A percentile compares a stretch with the other conserved stretches of the same genome.
These are phyloP conservation scores for Onygenales sp. DNA, from an alignment of 2,329 filamentous ascomycete species.

Conservation along the genomic window DNA sequence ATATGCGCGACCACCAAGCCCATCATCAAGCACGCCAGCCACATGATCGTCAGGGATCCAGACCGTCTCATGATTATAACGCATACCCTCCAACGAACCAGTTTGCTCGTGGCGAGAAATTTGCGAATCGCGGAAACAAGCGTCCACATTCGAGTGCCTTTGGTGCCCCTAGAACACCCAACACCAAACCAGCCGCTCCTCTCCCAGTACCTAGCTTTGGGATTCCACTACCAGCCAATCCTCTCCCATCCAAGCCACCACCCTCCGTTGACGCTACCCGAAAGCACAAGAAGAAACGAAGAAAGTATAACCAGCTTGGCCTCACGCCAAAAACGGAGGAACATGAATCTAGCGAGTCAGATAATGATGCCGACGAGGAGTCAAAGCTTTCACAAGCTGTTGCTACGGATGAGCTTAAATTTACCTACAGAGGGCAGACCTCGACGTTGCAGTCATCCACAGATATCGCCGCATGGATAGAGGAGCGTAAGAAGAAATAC, in stretches of 20 bases:
- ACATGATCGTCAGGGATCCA: slow-evolving; percentile 9
- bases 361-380: slow-evolving; percentile 38
- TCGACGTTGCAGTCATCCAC: slow-evolving; percentile 45
- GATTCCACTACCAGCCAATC: slow-evolving; percentile 33
- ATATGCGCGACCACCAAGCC: slow-evolving; percentile 22
- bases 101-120: slow-evolving; percentile 10
- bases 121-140: slow-evolving; percentile 21
- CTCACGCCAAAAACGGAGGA: slow-evolving; percentile 37
- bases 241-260: slow-evolving; percentile 33
- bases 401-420: slow-evolving; percentile 28
- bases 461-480: slow-evolving; percentile 71
- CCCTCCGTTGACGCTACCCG: slow-evolving; percentile 23
- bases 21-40: not conserved
- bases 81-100: slow-evolving; percentile 9
- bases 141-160: slow-evolving; percentile 28
- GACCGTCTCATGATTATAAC: slow-evolving; percentile 15
- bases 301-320: slow-evolving; percentile 38
- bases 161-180: slow-evolving; percentile 5
- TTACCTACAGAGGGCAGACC: slow-evolving; percentile 49
- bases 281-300: slow-evolving; percentile 32
- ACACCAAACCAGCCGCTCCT: slow-evolving; percentile 26
- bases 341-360: slow-evolving; percentile 37
- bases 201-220: slow-evolving; percentile 37
- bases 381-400: slow-evolving; percentile 25
- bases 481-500: slow-evolving; percentile 68